Base-by-base conservation (phyloP, 2,329 filamentous ascomycete genomes). In the Fusarium nodosum region DNA sequence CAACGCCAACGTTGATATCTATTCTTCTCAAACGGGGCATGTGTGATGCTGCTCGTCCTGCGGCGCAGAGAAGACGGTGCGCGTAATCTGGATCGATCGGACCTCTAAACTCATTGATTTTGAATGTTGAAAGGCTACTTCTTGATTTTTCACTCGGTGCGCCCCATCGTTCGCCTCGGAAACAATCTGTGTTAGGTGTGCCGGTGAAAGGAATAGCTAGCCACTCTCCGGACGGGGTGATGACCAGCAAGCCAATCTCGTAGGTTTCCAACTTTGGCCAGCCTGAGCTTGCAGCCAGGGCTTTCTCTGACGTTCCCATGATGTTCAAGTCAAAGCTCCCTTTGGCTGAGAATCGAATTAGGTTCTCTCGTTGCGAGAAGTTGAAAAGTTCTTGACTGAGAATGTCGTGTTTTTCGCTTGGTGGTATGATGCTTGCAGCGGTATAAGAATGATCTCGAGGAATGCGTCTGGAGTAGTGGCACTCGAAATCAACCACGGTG, bases 31-130 rank as follows among this genome's bases (percentile, higher is more conserved):
- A 30, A 3, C 26, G 4, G 1, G 60, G 60, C 62, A 65, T 65
- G 0, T 41, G 31, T 8, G 36, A 31, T 6, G 60, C 60, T 28
- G 54, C 44, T 20, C 33, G 39, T 4, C 60, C 62, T n/a, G 47
- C 54, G 1, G 26, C 20, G 13, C 36, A 52, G 11, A 65, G 18
- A 7, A 60, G 31, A 8, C 7, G 11, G 4, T 60, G 41, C 13
- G 54, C 60, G 18, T 52, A 65, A 10, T 41, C 42, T 16, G 60
- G 31, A 7, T 65, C 54, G 7, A 60, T 38, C 2, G 62, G 60
- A 7, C 62, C 62, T 36, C 62, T 58, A 11, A 60, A 65, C 13
- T 59, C 62, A 24, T 64, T 53, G 16, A 34, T 45, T 3, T 44
- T 22, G n/a, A 53, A 44, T 1, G 15, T 24, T 3, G 60, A 56